Evolutionary conservation across 768 basidiomycete species (phyloP).

Genomic region (Harrya chromipes): DNA sequence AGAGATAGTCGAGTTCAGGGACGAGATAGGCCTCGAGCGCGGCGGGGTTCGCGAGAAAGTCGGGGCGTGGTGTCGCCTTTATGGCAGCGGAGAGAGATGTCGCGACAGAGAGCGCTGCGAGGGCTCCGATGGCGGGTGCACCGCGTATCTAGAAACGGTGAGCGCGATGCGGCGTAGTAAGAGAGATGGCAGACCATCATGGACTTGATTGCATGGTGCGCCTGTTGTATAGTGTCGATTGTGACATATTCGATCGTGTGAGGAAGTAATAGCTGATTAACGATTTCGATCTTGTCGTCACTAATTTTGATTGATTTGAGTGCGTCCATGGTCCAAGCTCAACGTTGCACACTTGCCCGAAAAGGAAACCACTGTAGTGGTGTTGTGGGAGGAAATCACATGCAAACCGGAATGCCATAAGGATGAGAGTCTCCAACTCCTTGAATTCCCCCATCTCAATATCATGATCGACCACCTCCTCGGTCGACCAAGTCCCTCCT

Average conservation of each 20-base stretch:
- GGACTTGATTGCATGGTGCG: constrained; percentile 90
- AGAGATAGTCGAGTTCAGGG: constrained; percentile 66
- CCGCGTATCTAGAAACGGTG: constrained; percentile 64
- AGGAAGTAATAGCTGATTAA: constrained; percentile 87
- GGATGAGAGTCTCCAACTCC: not conserved
- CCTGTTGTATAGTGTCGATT: constrained; percentile 74
- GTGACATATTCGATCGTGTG: constrained; percentile 64
- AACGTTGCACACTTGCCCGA: constrained; percentile 13
- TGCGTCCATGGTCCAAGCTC: constrained; percentile 14
- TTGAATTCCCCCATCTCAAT: not conserved
- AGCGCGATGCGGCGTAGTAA: not conserved
- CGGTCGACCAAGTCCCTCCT: constrained; percentile 84
- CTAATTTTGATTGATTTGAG: constrained; percentile 42
- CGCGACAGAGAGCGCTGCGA: constrained; percentile 79
- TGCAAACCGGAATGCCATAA: constrained; percentile 16
- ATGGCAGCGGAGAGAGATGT: constrained; percentile 58
- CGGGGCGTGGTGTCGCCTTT: constrained; percentile 42
- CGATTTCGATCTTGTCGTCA: constrained; percentile 68
- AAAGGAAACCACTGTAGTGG: constrained; percentile 12
- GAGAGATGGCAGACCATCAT: constrained; percentile 73
- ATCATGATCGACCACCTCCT: constrained; percentile 92
- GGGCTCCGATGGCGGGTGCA: constrained; percentile 92
- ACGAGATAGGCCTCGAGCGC: constrained; percentile 54
- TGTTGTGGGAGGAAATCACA: constrained; percentile 30
- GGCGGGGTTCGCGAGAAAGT: constrained; percentile 52